Evolutionary conservation across 2,329 filamentous ascomycete species (phyloP).

Genomic region (Plenodomus lindquistii): DNA sequence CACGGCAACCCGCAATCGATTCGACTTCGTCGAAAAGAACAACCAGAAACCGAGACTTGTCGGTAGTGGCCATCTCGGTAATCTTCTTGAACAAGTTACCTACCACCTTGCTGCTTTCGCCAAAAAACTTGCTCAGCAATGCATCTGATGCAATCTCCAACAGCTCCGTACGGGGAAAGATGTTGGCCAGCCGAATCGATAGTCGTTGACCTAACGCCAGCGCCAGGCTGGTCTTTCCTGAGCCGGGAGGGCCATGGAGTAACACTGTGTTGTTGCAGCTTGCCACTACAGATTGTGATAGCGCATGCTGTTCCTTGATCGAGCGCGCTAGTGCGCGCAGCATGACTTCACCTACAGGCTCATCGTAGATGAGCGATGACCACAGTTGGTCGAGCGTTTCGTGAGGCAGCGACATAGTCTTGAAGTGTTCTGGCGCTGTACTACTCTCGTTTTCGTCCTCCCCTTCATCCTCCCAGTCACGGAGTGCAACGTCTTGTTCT

Average conservation of each 20-base stretch:
- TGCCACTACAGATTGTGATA: slow-evolving; percentile 44
- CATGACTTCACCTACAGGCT: slow-evolving; percentile 47
- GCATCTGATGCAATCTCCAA: slow-evolving; percentile 52
- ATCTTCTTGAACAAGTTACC: slow-evolving; percentile 50
- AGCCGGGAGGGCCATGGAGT: slow-evolving; percentile 50
- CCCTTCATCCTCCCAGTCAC: background rate
- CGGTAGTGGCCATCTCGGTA: slow-evolving; percentile 34
- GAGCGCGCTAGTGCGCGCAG: slow-evolving; percentile 48
- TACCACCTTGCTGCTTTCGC: slow-evolving; percentile 52
- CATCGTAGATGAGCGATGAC: slow-evolving; percentile 47
- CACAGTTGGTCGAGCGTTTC: slow-evolving; percentile 16
- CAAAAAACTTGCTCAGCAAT: slow-evolving; percentile 54
- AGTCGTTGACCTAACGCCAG: slow-evolving; percentile 57
- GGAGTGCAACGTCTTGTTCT: slow-evolving; percentile 3
- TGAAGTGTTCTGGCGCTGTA: slow-evolving; percentile 3
- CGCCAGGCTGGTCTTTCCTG: slow-evolving; percentile 50
- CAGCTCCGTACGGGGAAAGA: slow-evolving; percentile 44
- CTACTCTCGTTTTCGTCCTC: slow-evolving; percentile 4
- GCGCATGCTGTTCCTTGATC: slow-evolving; percentile 34
- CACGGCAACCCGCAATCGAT: slow-evolving; percentile 51
- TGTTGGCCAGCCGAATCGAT: slow-evolving; percentile 48
- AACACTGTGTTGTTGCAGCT: slow-evolving; percentile 53
- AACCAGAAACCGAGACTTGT: slow-evolving; percentile 48
- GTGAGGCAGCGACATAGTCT: slow-evolving; percentile 11
- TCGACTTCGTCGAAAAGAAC: slow-evolving; percentile 58